phyloP scores from a whole-genome alignment of 345 rosid species.

The Salix koriyanagi region DNA sequence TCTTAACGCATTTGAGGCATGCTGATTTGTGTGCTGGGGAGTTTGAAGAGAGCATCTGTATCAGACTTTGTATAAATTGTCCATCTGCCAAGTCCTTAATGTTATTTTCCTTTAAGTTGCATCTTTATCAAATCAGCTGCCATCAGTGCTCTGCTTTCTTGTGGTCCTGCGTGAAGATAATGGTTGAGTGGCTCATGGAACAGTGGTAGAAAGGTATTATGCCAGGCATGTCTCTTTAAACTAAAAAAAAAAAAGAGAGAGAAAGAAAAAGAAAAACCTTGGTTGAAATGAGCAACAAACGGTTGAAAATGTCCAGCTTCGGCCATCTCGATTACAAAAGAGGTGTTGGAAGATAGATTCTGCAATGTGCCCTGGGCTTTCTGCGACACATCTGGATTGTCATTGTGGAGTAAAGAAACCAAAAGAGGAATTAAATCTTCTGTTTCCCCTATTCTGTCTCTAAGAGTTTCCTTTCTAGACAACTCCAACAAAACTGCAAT shows the following conservation, averaged over 20 bases:
- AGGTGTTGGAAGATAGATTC: slow-evolving; percentile 46
- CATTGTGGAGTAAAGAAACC: slow-evolving; percentile 37
- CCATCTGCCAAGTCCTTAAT: slow-evolving; percentile 33
- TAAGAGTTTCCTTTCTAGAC: slow-evolving; percentile 31
- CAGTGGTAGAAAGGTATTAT: neutral
- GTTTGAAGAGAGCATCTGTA: slow-evolving; percentile 41
- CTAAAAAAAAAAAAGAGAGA: fast-evolving
- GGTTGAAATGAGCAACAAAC: slow-evolving; percentile 39
- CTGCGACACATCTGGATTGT: slow-evolving; percentile 18
- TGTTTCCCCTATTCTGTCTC: slow-evolving; percentile 40
- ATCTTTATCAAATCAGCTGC: slow-evolving; percentile 39
- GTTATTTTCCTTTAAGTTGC: slow-evolving; percentile 36
- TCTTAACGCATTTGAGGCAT: slow-evolving; percentile 43
- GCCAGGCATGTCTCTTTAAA: neutral
- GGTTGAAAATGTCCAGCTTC: slow-evolving; percentile 38
- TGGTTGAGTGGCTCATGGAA: neutral
- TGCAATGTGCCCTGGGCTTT: slow-evolving; percentile 33
- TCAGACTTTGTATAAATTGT: slow-evolving; percentile 34
- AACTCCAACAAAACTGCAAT: slow-evolving; percentile 38
- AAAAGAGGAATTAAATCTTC: slow-evolving; percentile 44
- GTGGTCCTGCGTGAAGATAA: slow-evolving; percentile 25
- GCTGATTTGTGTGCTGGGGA: slow-evolving; percentile 38
- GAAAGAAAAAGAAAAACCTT: slow-evolving; percentile 21
- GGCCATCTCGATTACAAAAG: slow-evolving; percentile 48
- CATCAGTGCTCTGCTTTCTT: slow-evolving; percentile 45